phyloP scores from a whole-genome alignment of 1,284 basidiomycete genomes.

The Puccinia hordei region DNA sequence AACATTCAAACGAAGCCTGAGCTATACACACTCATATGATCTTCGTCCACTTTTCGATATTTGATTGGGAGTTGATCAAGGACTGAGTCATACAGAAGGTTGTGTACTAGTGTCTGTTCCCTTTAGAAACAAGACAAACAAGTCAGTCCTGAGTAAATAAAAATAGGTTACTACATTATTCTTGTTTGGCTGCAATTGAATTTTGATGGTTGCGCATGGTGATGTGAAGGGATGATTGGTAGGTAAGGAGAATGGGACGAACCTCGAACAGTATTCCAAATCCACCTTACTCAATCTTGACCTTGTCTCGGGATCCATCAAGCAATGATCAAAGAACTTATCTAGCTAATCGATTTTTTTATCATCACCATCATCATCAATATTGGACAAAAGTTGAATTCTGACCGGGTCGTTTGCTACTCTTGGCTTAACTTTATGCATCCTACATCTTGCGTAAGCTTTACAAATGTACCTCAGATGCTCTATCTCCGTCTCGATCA shows the following conservation, averaged over 20 bases:
- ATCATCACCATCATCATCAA: not conserved
- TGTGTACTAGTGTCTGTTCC: constrained; percentile 48
- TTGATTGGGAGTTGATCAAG: constrained; percentile 41
- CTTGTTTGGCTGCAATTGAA: no score
- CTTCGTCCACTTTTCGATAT: constrained; percentile 46
- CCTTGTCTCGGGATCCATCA: constrained; percentile 40
- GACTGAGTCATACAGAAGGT: constrained; percentile 37
- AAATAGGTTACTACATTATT: not conserved
- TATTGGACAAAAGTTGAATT: not conserved
- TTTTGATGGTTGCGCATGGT: not conserved
- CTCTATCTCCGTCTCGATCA: constrained; percentile 49
- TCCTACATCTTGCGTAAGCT: constrained; percentile 47
- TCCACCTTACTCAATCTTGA: constrained; percentile 44
- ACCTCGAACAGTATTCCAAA: constrained; percentile 48
- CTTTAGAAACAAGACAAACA: constrained; percentile 5
- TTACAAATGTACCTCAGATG: constrained; percentile 44
- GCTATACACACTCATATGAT: constrained; percentile 38
- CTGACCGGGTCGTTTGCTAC: not conserved
- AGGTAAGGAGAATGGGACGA: not conserved
- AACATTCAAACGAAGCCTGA: not conserved
- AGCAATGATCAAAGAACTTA: constrained; percentile 50
- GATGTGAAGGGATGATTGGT: not conserved
- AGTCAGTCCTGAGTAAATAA: not conserved
- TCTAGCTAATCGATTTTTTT: constrained; percentile 20
- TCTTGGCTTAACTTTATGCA: constrained; percentile 38